Evolutionary conservation across 2,329 filamentous ascomycete genomes (phyloP).

Genomic region (Cercospora canescens): DNA sequence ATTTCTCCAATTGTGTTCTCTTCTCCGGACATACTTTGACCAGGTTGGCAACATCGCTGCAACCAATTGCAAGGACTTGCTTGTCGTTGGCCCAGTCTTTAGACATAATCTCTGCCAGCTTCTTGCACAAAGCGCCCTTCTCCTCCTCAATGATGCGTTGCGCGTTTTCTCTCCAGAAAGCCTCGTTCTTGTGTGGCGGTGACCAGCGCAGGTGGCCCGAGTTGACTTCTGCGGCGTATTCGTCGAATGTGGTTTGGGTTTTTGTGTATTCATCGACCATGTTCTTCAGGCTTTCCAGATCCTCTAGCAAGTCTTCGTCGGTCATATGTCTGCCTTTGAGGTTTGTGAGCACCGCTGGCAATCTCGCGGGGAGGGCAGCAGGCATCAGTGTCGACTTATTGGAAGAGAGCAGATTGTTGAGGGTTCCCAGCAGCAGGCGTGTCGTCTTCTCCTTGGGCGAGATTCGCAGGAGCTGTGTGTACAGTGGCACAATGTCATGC

Average conservation of each 20-base stretch:
- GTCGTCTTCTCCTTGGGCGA: conserved; percentile 99
- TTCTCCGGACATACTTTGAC: conserved; percentile 89
- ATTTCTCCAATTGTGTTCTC: conserved; percentile 74
- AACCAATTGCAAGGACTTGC: conserved; percentile 84
- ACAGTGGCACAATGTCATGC: conserved; percentile 87
- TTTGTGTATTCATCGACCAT: conserved; percentile 84
- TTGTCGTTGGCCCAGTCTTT: conserved; percentile 83
- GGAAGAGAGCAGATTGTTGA: conserved; percentile 80
- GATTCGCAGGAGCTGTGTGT: conserved; percentile 85
- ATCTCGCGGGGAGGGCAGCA: conserved; percentile 79
- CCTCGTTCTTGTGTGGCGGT: conserved; percentile 80
- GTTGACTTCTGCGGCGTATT: conserved; percentile 77
- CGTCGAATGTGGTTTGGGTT: conserved; percentile 66
- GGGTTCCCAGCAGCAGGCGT: conserved; percentile 81
- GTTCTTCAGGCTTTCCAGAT: conserved; percentile 47
- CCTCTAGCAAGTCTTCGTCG: conserved; percentile 55
- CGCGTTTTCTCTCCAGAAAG: conserved; percentile 92
- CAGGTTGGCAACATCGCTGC: conserved; percentile 85
- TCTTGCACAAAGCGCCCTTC: conserved; percentile 74
- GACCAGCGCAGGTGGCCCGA: conserved; percentile 90
- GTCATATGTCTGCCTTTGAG: conserved; percentile 54
- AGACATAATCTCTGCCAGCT: conserved; percentile 81
- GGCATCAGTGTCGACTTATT: conserved; percentile 72
- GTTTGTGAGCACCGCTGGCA: conserved; percentile 64
- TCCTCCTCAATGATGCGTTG: conserved; percentile 81